Conservation (phyloP, 805 yeast genomes). For the Zygotorulaspora florentina region DNA sequence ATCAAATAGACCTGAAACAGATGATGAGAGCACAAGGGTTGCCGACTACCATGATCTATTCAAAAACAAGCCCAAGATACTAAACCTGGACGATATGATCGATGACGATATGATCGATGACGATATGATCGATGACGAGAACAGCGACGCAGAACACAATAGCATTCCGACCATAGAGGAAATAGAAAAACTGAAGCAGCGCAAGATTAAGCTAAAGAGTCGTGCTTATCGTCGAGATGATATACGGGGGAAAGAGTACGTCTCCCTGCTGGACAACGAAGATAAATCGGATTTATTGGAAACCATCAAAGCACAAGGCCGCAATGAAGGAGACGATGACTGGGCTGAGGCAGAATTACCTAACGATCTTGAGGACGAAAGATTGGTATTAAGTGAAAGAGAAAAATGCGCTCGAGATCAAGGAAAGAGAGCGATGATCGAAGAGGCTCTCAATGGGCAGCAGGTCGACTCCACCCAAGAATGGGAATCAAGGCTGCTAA, state of each 20-base stretch:
- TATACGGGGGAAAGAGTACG: slow-evolving; percentile 25
- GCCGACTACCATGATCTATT: slow-evolving; percentile 7
- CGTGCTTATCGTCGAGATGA: not conserved
- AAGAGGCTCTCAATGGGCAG: slow-evolving; percentile 17
- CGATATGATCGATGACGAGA: slow-evolving; percentile 4
- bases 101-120: slow-evolving; percentile 12
- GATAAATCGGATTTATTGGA: slow-evolving; percentile 27
- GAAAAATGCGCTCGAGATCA: slow-evolving; percentile 13
- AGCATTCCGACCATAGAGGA: slow-evolving; percentile 12
- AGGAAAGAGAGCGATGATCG: slow-evolving; percentile 18
- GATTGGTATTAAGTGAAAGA: slow-evolving; percentile 22
- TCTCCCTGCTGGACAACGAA: slow-evolving; percentile 25
- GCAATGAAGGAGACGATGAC: slow-evolving; percentile 14
- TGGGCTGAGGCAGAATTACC: slow-evolving; percentile 11
- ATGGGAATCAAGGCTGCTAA: slow-evolving; percentile 20
- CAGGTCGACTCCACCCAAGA: slow-evolving; percentile 7
- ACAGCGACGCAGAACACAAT: not conserved
- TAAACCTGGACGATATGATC: slow-evolving; percentile 23
- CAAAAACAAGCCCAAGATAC: slow-evolving; percentile 6
- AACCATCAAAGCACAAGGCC: slow-evolving; percentile 18
- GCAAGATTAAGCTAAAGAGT: slow-evolving; percentile 5
- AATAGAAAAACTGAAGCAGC: slow-evolving; percentile 11
- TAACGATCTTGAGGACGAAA: slow-evolving; percentile 26
- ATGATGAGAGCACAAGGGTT: not conserved
- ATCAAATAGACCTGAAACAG: not conserved